Percentiles rank a stretch among this genome's conserved stretches.
Conservation (phyloP, 768 basidiomycete species). For the Infundibulicybe gibba region DNA sequence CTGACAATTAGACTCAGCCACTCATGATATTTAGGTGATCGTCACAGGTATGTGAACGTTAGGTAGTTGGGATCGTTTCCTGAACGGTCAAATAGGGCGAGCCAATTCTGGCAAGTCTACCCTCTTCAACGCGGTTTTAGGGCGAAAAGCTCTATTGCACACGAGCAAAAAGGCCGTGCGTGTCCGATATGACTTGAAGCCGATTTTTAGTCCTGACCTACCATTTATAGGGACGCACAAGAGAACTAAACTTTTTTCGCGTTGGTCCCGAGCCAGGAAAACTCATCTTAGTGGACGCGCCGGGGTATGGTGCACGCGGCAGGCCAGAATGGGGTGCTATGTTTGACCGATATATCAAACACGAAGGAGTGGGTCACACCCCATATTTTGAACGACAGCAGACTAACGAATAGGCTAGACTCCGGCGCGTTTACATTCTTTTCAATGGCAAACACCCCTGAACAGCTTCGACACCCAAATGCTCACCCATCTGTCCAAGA, state of each 20-base stretch:
- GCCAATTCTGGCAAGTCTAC: slow-evolving; percentile 77
- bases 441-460: slow-evolving; percentile 68
- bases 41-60: slow-evolving; percentile 31
- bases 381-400: not conserved
- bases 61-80: not conserved
- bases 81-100: slow-evolving; percentile 42
- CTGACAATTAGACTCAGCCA: too few species aligned
- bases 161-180: slow-evolving; percentile 72
- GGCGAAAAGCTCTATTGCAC: slow-evolving; percentile 49
- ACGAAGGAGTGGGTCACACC: slow-evolving; percentile 51
- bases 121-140: slow-evolving; percentile 65
- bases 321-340: slow-evolving; percentile 72
- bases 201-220: too few species aligned
- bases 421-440: slow-evolving; percentile 67
- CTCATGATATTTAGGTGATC: slow-evolving; percentile 28
- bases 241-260: slow-evolving; percentile 66
- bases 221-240: slow-evolving; percentile 59
- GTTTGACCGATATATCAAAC: slow-evolving; percentile 62
- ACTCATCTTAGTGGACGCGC: slow-evolving; percentile 72
- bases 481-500: slow-evolving; percentile 48
- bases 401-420: slow-evolving; percentile 30
- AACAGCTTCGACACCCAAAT: slow-evolving; percentile 55
- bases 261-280: slow-evolving; percentile 58
- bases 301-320: slow-evolving; percentile 76
- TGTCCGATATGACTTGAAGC: slow-evolving; percentile 4